These are phyloP conservation scores for Podaxis pistillaris DNA, from an alignment of 768 basidiomycete genomes.

Conservation along the genomic window DNA sequence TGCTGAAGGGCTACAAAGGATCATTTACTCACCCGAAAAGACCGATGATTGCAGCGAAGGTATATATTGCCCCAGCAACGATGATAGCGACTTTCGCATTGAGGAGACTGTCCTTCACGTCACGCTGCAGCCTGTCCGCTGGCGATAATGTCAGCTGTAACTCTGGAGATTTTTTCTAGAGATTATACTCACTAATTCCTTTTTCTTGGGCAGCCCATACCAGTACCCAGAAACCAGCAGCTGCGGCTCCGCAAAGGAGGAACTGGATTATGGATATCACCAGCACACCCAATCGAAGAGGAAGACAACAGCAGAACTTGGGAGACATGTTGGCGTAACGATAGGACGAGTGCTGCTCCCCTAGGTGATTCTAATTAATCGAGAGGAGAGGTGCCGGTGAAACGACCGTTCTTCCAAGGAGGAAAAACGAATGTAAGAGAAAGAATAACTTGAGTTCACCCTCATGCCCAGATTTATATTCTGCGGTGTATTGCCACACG, in stretches of 20 bases:
- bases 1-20: not conserved
- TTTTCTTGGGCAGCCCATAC: conserved; percentile 23
- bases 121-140: conserved; percentile 26
- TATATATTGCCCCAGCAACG: conserved; percentile 31
- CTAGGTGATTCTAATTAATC: not conserved
- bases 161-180: not conserved
- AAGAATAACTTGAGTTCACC: not conserved
- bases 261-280: conserved; percentile 41
- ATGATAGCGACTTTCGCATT: conserved; percentile 24
- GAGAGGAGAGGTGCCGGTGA: not conserved
- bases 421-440: not conserved
- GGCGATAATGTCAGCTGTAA: not conserved
- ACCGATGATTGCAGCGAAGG: conserved; percentile 30
- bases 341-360: not conserved
- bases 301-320: conserved; percentile 42
- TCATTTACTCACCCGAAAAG: conserved; percentile 30
- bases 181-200: conserved; percentile 15
- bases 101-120: conserved; percentile 17
- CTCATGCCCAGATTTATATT: not conserved
- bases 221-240: conserved; percentile 31
- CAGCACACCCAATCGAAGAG: conserved; percentile 40
- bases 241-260: conserved; percentile 29
- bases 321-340: conserved; percentile 27
- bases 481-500: not conserved
- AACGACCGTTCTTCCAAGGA: not conserved